phyloP scores from a whole-genome alignment of 2,329 filamentous ascomycete genomes.

The Aureobasidium lini region DNA sequence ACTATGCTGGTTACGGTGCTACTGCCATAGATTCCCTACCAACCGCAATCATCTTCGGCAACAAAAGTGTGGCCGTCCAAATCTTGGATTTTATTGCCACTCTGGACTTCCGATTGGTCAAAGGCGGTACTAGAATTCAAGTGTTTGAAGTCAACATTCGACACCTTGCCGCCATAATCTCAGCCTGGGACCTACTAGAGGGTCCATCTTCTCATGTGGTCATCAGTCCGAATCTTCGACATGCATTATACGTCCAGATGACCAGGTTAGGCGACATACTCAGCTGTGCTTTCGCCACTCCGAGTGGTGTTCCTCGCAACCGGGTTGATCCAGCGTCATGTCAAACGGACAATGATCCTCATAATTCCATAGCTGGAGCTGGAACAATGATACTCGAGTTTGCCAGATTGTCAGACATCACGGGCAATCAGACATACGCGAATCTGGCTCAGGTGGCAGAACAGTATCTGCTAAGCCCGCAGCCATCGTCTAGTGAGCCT shows the following conservation, averaged over 20 bases:
- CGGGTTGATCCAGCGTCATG: conserved; percentile 21
- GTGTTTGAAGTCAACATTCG: conserved; percentile 22
- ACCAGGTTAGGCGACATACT: conserved; percentile 19
- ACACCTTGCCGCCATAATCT: conserved; percentile 22
- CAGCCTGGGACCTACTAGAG: conserved; percentile 21
- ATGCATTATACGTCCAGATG: conserved; percentile 19
- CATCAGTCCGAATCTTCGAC: conserved; percentile 12
- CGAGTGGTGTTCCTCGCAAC: conserved; percentile 20
- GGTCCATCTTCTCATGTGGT: conserved; percentile 19
- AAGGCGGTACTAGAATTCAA: conserved; percentile 17
- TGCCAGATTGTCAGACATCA: conserved; percentile 21
- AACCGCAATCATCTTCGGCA: conserved; percentile 21
- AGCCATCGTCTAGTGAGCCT: conserved; percentile 18
- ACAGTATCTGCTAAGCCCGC: conserved; percentile 18
- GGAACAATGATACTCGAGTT: conserved; percentile 23
- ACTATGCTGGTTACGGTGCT: conserved; percentile 23
- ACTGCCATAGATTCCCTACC: conserved; percentile 21
- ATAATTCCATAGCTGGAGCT: conserved; percentile 19
- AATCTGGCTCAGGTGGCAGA: conserved; percentile 19
- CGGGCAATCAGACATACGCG: conserved; percentile 20
- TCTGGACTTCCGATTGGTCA: conserved; percentile 18
- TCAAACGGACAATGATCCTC: conserved; percentile 19
- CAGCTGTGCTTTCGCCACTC: conserved; percentile 20
- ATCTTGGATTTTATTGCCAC: conserved; percentile 19
- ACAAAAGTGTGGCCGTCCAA: conserved; percentile 17